Base-by-base conservation (phyloP, 352 stramenopile genomes). In the Pythium brachiatum region DNA sequence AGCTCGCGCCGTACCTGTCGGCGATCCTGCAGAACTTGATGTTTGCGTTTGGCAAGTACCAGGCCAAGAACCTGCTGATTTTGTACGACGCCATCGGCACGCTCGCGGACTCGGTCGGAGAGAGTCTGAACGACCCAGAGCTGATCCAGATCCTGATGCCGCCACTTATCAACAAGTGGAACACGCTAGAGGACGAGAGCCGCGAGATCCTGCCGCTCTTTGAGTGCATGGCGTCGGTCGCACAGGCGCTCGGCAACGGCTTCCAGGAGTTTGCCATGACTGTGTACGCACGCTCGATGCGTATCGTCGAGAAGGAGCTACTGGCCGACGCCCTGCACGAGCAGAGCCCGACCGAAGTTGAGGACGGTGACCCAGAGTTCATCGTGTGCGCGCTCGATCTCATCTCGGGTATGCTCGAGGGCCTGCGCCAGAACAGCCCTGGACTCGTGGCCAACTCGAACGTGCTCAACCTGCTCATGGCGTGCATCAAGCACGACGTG, bases 21-120 rank as follows among this genome's bases (percentile, higher is more conserved):
- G 90, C 91, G 31, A 95, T 98, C 39, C 79, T 97, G 63, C 86
- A 90, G 62, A 96, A 89, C 61, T 77, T 99, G 32, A 95, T 97
- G 68, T 88, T 89, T 44, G 94, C 94, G 8, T 94, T 99, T 63
- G 73, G 81, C 70, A 91, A 96, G 68, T 98, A 98, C 74, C 86
- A 98, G 57, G 93, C 88, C 18, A 94, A 97, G 60, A 98, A 96
- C 75, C 66, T 98, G 44, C 68, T 99, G 23, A 97, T 98, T 50
- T 73, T 99, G 64, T 98, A 98, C 75, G 96, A 99, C 68, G 96
- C 92, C 25, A 89, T 99, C 21, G 94, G 94, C 18, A 98, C 96
- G 57, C 90, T 99, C 47, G 96, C 95, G 0, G 95, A 99, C 67
- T 97, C 83, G 26, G 89, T 98, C 31, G 95, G 95, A 13, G 76